Evolutionary conservation across 129 eudicot genomes (phyloP).

Genomic region (Flaveria robusta): DNA sequence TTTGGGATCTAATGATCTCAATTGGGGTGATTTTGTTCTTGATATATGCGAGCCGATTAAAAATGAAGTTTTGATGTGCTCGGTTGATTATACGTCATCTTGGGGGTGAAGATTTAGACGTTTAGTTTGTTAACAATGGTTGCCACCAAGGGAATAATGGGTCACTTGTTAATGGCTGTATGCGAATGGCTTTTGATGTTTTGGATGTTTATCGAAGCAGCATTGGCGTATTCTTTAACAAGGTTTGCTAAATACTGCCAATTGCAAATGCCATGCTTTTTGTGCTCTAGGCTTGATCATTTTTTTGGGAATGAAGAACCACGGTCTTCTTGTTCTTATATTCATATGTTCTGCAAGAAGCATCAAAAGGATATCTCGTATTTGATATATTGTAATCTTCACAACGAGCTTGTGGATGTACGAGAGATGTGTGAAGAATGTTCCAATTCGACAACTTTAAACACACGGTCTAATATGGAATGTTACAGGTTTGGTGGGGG

Average conservation of each 20-base stretch:
- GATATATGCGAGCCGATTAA: constrained; percentile 13
- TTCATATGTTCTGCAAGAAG: constrained; percentile 53
- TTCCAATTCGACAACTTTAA: constrained; percentile 45
- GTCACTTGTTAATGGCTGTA: constrained; percentile 47
- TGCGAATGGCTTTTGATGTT: constrained; percentile 93
- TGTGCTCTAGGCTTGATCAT: constrained; percentile 75
- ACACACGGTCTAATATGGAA: constrained; percentile 44
- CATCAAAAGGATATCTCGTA: constrained; percentile 66
- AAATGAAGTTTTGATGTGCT: constrained; percentile 21
- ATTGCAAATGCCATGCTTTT: constrained; percentile 62
- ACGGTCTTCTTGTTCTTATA: constrained; percentile 43
- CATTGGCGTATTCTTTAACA: constrained; percentile 56
- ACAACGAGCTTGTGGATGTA: constrained; percentile 60
- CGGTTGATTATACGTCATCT: constrained; percentile 34
- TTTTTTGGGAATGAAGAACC: constrained; percentile 48
- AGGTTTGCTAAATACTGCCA: constrained; percentile 68
- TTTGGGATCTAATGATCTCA: constrained; percentile 29
- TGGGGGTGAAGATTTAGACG: constrained; percentile 23
- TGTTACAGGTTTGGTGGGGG: constrained; percentile 39
- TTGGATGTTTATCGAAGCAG: constrained; percentile 67
- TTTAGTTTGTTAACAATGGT: constrained; percentile 43
- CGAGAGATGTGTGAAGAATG: constrained; percentile 75
- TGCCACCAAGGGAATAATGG: constrained; percentile 50
- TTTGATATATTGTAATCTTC: constrained; percentile 59
- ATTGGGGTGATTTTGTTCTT: constrained; percentile 4